Evolutionary conservation across 441 rosid species (phyloP).

Genomic region (Bocquillonia castaneifolia): DNA sequence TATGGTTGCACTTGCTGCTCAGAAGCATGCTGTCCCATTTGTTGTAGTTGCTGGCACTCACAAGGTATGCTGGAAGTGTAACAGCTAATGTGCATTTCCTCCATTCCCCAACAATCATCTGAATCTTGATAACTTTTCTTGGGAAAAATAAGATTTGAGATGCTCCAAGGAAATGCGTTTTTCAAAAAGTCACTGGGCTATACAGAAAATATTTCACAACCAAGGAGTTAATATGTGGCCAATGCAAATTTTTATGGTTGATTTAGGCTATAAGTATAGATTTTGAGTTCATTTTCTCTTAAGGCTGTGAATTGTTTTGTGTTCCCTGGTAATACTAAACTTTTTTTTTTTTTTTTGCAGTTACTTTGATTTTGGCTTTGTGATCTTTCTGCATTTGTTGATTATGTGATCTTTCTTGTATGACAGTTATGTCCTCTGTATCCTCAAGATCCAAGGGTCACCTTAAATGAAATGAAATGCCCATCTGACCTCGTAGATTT

Average conservation of each 20-base stretch:
- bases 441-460: conserved; percentile 93
- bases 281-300: not conserved
- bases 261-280: no score
- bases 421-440: conserved; percentile 87
- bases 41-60: conserved; percentile 97
- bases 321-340: no score
- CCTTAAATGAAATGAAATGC: conserved; percentile 86
- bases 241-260: no score
- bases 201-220: no score
- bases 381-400: no score
- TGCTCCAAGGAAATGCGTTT: no score
- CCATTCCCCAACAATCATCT: not conserved
- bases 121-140: not conserved
- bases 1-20: conserved; percentile 98
- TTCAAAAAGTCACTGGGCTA: no score
- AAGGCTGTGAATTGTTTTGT: no score
- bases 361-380: no score
- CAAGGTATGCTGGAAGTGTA: conserved; percentile 53
- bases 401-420: no score
- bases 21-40: conserved; percentile 97
- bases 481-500: conserved; percentile 93
- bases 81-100: not conserved
- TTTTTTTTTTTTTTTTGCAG: not conserved
- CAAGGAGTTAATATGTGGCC: no score
- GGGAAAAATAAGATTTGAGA: not conserved